Evolutionary conservation across 768 basidiomycete species (phyloP), one percentile per base, ranked within the genome.

Genomic region (Mycena chlorophos): DNA sequence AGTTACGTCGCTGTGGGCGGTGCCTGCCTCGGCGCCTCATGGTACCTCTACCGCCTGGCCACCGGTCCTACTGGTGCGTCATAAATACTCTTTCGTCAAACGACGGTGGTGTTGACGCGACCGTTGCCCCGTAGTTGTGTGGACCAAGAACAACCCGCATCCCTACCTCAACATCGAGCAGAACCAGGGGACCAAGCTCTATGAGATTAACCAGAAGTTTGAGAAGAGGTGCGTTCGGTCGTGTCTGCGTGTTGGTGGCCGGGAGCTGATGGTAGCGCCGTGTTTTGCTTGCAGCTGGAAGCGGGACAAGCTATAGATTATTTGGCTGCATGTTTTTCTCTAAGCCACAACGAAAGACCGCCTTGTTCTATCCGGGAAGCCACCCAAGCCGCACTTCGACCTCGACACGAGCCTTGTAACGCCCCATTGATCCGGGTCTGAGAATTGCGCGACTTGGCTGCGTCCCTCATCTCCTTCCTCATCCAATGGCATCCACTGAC

Each of bases 121-220:
- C 34, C 34, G 28, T 19, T 22, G n/a, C 28, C 38, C 23, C 52
- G n/a, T 52, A 82, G 81, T 81, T 49, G 66, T 80, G 60, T 82
- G 81, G 80, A 79, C 80, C 52, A 81, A 81, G 63, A 81, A 42
- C 69, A 94, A 95, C 78, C 91, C 91, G 30, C 86, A 85, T 20
- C 93, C 93, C n/a, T 94, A 90, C 89, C 90, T 91, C 73, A 79
- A 82, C 54, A 80, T 94, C 68, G 79, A 89, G 68, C 85, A 79
- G 34, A 78, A 87, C 65, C 85, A 94, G 71, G 82, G 82, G 61
- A 89, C 81, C 51, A 93, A 93, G 73, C 40, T 93, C 56, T 64
- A 84, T 67, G 69, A 79, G 40, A 81, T 89, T 34, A 84, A 86
- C 74, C 85, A 88, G 68, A 86, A 83, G 63, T 91, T 92, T 63